Percentiles rank a stretch among this genome's conserved stretches.
These are phyloP conservation scores for Purpureocillium lavendulum DNA, from an alignment of 2,329 filamentous ascomycete genomes.

Conservation along the genomic window DNA sequence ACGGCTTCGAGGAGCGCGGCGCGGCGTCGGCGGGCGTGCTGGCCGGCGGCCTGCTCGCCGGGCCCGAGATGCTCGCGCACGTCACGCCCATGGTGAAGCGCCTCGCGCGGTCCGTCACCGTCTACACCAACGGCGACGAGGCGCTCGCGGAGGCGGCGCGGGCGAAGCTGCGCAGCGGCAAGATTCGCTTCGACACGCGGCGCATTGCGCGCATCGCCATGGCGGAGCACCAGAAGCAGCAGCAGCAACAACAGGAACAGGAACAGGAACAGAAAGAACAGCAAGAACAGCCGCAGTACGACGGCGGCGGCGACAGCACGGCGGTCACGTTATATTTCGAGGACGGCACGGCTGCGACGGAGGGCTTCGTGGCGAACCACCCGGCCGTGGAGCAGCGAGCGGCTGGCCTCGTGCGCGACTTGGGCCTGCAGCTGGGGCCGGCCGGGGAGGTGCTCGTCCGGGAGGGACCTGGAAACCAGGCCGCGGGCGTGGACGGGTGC, in stretches of 20 bases:
- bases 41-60: conserved; percentile 25
- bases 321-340: conserved; percentile 28
- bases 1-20: conserved; percentile 50
- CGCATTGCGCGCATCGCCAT: conserved; percentile 20
- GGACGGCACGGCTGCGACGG: conserved; percentile 25
- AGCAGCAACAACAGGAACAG: too few species aligned
- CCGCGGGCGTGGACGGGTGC: conserved; percentile 36
- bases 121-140: conserved; percentile 42
- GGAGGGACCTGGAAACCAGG: conserved; percentile 32
- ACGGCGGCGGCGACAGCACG: conserved; percentile 7
- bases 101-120: conserved; percentile 32
- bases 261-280: too few species aligned
- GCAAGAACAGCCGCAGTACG: too few species aligned
- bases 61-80: conserved; percentile 24
- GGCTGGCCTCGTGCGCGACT: conserved; percentile 28
- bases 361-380: conserved; percentile 32
- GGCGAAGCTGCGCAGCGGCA: conserved; percentile 18
- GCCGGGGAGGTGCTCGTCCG: conserved; percentile 33
- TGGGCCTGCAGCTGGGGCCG: conserved; percentile 31
- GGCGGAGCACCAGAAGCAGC: conserved; percentile 1
- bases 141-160: conserved; percentile 20
- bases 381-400: conserved; percentile 29
- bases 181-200: conserved; percentile 28
- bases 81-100: conserved; percentile 33
- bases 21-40: conserved; percentile 36